Evolutionary conservation across 768 basidiomycete species (phyloP), one percentile per base, ranked within the genome.

Genomic region (Podaxis rugospora): DNA sequence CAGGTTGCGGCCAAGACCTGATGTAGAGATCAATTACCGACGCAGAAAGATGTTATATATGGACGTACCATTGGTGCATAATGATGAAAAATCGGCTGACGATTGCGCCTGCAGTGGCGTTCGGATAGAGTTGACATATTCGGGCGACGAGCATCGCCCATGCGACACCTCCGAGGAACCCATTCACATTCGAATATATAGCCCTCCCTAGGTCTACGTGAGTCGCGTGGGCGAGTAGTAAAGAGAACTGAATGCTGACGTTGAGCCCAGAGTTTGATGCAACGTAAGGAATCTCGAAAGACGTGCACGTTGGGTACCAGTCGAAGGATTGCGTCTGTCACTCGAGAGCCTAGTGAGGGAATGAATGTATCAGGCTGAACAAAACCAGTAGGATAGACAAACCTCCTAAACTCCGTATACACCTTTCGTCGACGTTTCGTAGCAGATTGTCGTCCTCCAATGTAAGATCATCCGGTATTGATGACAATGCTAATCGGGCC

Each of bases 101-200:
- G 65, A 99, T 95, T 3, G 92, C 93, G 14, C 95, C 94, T 11
- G 95, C 93, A 62, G 88, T 87, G 6, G 94, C 95, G 63, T 89
- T 97, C 32, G 97, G 97, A 73, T 98, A 99, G 57, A 99, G 76
- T 70, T 99, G 97, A 76, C 97, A 99, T 82, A 98, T 95, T 73
- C 97, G 88, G 54, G 97, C 97, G n/a, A 98, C 95, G 42, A 98
- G 85, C 80, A 98, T 91, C 3, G 96, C 93, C 97, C 97, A 99
- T 28, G 95, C 96, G 1, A 98, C 96, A 69, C 97, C 97, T 59
- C 97, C 97, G 35, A 96, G 83, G 73, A 98, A 99, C 18, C 96
- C 97, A 67, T 94, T 94, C 10, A 98, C 93, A 72, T 99, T 99
- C 0, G 95, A 96, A 74, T 98, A 98, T 63, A 99, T 96, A 25